A percentile compares a stretch with the other conserved stretches of the same genome.
phyloP scores from a whole-genome alignment of 1,139 yeast genomes.

The Tardiomyces depauwii region DNA sequence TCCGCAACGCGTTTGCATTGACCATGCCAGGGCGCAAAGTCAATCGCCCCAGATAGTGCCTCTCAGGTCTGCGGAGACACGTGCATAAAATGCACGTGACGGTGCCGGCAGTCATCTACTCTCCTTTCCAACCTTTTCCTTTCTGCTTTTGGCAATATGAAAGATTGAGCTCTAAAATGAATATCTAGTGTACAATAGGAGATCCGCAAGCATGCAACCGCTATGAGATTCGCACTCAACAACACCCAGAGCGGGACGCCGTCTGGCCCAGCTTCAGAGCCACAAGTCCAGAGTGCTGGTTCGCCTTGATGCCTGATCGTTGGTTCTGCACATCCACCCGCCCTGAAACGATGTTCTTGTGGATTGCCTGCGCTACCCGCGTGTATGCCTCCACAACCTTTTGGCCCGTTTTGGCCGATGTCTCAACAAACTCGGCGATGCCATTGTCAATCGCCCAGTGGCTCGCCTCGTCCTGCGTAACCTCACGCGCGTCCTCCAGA shows the following conservation, averaged over 20 bases:
- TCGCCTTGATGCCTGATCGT: slow-evolving; percentile 18
- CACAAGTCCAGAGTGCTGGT: background rate
- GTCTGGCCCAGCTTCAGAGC: slow-evolving; percentile 8
- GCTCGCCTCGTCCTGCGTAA: slow-evolving; percentile 71
- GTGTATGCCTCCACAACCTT: slow-evolving; percentile 84
- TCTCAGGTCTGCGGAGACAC: too few relatives aligned
- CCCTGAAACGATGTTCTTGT: slow-evolving; percentile 24
- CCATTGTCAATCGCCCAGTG: slow-evolving; percentile 76
- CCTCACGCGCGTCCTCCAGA: slow-evolving; percentile 51
- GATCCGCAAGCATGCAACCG: too few relatives aligned
- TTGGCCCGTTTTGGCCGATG: slow-evolving; percentile 82
- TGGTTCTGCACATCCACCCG: slow-evolving; percentile 21
- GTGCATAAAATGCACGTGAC: too few relatives aligned
- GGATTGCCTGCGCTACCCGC: slow-evolving; percentile 66
- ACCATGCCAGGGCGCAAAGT: too few relatives aligned
- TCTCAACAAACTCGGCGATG: slow-evolving; percentile 81
- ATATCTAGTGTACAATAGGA: too few relatives aligned
- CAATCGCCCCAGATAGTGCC: too few relatives aligned
- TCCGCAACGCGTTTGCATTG: too few relatives aligned
- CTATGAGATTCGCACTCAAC: too few relatives aligned
- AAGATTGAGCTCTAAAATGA: too few relatives aligned
- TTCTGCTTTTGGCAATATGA: too few relatives aligned
- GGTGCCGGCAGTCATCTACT: too few relatives aligned
- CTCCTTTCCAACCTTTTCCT: too few relatives aligned
- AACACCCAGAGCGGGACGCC: background rate